Evolutionary conservation across 805 yeast genomes (phyloP), one percentile per base, ranked within the genome.

Genomic region (Spathaspora gorwiae): DNA sequence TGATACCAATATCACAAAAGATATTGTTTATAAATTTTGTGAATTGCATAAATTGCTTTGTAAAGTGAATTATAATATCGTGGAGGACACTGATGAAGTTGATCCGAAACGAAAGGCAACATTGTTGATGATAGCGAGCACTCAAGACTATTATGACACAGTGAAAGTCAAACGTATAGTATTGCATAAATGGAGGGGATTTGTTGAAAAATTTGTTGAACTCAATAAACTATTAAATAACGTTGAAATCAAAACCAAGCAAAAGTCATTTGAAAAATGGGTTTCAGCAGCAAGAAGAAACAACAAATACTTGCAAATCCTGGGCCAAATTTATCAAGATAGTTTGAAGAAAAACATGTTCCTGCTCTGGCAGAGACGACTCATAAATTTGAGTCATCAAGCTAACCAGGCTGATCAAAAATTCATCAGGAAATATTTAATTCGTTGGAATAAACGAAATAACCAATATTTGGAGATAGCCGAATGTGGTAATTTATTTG

Each of bases 91-190:
- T 19, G 24, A 19, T 19, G 24, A 19, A 5, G 24, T 19, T 19
- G 24, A 19, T 19, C 24, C 24, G 24, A 19, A 19, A 19, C 24
- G 24, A 19, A 29, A 29, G 12, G 45, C 55, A 30, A 60, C 72
- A 0, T 42, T 67, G 8, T 47, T 68, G 37, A 69, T 69, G 73
- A 50, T 65, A 38, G 48, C 55, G 7, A 57, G 70, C 7, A 45
- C 56, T 2, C 34, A 40, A 19, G 62, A 60, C 37, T 54, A 45
- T 29, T 45, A 42, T 13, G 34, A 43, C 11, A 39, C 44, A 4
- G 2, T 10, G 15, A 9, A 37, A 8, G 35, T 47, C 2, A 47
- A 49, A 7, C 27, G 30, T 10, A 37, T 35, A 1, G 36, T 42
- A 1, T 34, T 61, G 3, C 42, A 53, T 5, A 46, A 44, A n/a